Evolutionary conservation across 1,284 basidiomycete genomes (phyloP).

Genomic region (Marasmius fiardii): DNA sequence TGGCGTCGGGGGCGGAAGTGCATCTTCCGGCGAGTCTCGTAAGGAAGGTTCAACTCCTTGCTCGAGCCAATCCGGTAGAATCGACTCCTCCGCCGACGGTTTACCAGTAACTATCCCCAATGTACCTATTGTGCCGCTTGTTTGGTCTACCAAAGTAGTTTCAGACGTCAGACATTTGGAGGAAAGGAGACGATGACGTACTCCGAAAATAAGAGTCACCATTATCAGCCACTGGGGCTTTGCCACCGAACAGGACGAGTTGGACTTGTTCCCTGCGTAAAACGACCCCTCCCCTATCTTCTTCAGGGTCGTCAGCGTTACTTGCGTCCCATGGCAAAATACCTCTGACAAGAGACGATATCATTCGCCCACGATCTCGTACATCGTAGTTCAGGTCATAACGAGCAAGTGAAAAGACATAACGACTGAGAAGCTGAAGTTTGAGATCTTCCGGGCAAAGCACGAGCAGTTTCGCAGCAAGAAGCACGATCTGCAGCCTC

Average conservation of each 20-base stretch:
- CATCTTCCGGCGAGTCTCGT: constrained; percentile 57
- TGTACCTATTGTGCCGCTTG: constrained; percentile 50
- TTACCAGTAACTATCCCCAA: constrained; percentile 54
- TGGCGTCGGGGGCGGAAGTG: constrained; percentile 25
- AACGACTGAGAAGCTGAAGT: constrained; percentile 55
- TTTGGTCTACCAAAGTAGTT: constrained; percentile 31
- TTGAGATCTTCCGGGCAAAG: constrained; percentile 56
- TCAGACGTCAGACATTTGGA: constrained; percentile 3
- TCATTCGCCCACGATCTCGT: constrained; percentile 81
- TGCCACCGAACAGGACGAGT: constrained; percentile 76
- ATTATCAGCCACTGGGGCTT: constrained; percentile 43
- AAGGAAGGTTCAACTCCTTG: constrained; percentile 53
- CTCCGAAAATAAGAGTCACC: constrained; percentile 25
- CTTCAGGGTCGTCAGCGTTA: constrained; percentile 33
- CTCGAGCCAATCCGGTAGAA: constrained; percentile 62
- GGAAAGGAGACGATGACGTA: not conserved
- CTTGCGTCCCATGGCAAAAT: constrained; percentile 37
- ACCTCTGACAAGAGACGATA: constrained; percentile 68
- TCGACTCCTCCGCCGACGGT: constrained; percentile 36
- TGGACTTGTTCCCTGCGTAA: constrained; percentile 79
- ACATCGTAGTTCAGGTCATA: constrained; percentile 89
- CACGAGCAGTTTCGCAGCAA: constrained; percentile 81
- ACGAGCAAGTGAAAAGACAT: constrained; percentile 81
- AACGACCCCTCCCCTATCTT: constrained; percentile 66
- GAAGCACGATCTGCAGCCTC: constrained; percentile 79